Conservation (phyloP, 306 rosid species). For the Macrotyloma uniflorum region DNA sequence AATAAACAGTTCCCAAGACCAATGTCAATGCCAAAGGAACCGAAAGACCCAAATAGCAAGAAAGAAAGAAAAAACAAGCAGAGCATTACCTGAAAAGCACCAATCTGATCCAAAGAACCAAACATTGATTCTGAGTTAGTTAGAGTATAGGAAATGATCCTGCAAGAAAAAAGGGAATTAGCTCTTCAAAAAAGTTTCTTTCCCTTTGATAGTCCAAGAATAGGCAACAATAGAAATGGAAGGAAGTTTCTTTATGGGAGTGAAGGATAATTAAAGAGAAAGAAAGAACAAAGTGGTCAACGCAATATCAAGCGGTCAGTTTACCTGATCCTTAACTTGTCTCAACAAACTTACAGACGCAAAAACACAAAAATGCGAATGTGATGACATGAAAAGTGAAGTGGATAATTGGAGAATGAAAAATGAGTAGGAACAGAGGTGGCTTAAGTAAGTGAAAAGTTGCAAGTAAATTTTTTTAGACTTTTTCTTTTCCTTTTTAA, state of each 20-base stretch:
- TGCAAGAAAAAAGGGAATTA: slow-evolving; percentile 27
- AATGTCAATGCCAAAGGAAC: not conserved
- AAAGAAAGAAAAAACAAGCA: not conserved
- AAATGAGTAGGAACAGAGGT: not conserved
- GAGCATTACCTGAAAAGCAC: slow-evolving; percentile 45
- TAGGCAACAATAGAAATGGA: slow-evolving; percentile 11
- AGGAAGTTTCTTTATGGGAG: not conserved
- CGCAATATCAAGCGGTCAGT: slow-evolving; percentile 29
- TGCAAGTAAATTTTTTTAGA: not conserved
- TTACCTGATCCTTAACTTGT: slow-evolving; percentile 17
- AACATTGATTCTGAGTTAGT: not conserved
- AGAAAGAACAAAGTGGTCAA: not conserved
- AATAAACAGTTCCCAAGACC: not conserved
- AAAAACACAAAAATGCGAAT: not conserved
- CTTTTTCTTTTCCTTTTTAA: not conserved
- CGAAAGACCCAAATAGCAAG: not conserved
- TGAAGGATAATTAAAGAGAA: slow-evolving; percentile 16
- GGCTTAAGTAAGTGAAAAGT: not conserved
- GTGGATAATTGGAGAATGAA: slow-evolving; percentile 27
- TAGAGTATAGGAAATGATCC: slow-evolving; percentile 20
- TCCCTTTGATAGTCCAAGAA: slow-evolving; percentile 41
- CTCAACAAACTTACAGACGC: slow-evolving; percentile 44
- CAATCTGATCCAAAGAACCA: slow-evolving; percentile 36
- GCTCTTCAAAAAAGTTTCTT: not conserved
- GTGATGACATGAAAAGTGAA: not conserved